Conservation (phyloP, 371 early-diverging fungal species). For the Haplosporangium sp. region DNA sequence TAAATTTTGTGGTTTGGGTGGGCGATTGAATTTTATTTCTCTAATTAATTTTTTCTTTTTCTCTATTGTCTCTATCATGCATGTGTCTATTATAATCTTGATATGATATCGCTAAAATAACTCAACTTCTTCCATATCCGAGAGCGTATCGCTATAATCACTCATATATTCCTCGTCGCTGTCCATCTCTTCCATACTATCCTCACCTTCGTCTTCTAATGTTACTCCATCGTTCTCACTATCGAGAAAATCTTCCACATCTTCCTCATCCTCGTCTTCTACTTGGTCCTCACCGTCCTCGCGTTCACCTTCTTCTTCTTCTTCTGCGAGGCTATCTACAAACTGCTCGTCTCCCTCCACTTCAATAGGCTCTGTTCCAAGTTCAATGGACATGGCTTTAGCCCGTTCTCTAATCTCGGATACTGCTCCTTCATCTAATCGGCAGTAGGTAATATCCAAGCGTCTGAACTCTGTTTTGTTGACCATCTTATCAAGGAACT, state of each 20-base stretch:
- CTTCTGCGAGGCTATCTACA: slow-evolving; percentile 37
- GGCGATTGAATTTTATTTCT: background rate
- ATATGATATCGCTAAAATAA: too few species aligned
- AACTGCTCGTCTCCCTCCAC: slow-evolving; percentile 55
- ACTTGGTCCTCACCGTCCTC: slow-evolving; percentile 18
- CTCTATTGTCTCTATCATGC: background rate
- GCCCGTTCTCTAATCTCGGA: slow-evolving; percentile 39
- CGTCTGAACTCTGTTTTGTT: slow-evolving; percentile 36
- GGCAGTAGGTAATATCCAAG: slow-evolving; percentile 47
- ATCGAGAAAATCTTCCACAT: background rate
- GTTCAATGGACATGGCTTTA: slow-evolving; percentile 17
- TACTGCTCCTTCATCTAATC: slow-evolving; percentile 34
- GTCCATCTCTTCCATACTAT: background rate
- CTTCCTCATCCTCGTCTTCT: slow-evolving; percentile 1
- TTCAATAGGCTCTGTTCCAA: slow-evolving; percentile 23
- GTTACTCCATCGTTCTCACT: background rate
- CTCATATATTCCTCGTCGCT: background rate
- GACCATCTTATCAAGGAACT: slow-evolving; percentile 37
- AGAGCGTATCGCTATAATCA: background rate
- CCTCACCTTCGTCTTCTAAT: background rate
- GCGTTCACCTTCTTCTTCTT: slow-evolving; percentile 38
- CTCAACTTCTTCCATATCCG: background rate
- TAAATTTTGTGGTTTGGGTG: background rate
- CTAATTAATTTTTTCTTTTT: background rate
- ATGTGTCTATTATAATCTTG: background rate